Percentiles rank a stretch among this genome's conserved stretches.
These are phyloP conservation scores for Microsporum ferrugineum DNA, from an alignment of 2,329 filamentous ascomycete species.

Conservation along the genomic window DNA sequence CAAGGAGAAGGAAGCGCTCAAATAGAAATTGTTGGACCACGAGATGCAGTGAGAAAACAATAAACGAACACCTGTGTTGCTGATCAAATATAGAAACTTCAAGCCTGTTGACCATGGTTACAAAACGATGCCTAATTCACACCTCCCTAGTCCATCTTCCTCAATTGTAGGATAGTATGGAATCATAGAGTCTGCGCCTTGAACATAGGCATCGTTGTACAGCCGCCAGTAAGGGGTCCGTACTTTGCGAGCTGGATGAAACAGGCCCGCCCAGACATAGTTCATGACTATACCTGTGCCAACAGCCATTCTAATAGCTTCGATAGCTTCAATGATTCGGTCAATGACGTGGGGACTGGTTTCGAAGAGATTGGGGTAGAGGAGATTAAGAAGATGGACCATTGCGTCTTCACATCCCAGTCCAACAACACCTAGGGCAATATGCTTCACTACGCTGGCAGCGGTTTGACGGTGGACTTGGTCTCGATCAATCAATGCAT, in stretches of 20 bases:
- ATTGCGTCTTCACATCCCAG: slow-evolving; percentile 97
- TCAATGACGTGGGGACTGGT: slow-evolving; percentile 98
- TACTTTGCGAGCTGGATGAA: slow-evolving; percentile 93
- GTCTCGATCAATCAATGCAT: slow-evolving; percentile 93
- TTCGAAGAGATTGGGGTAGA: slow-evolving; percentile 96
- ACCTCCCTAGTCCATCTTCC: slow-evolving; percentile 65
- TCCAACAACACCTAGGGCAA: slow-evolving; percentile 92
- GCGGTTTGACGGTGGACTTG: slow-evolving; percentile 97
- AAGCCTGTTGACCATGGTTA: slow-evolving; percentile 33
- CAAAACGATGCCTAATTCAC: slow-evolving; percentile 73
- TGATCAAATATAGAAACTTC: not conserved
- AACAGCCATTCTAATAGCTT: slow-evolving; percentile 86
- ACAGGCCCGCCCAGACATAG: slow-evolving; percentile 94
- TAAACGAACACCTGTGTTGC: not conserved
- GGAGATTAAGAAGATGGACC: slow-evolving; percentile 89
- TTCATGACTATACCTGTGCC: slow-evolving; percentile 90
- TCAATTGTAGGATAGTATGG: slow-evolving; percentile 87
- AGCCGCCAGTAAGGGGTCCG: slow-evolving; percentile 89
- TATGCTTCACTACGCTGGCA: slow-evolving; percentile 92
- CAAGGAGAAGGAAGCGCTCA: not conserved
- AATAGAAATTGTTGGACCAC: not conserved
- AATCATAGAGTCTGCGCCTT: slow-evolving; percentile 85
- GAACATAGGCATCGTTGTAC: slow-evolving; percentile 95
- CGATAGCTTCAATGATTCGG: slow-evolving; percentile 92
- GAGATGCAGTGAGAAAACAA: not conserved